Evolutionary conservation across 1,139 yeast species (phyloP).

Genomic region (Pichia sp.): DNA sequence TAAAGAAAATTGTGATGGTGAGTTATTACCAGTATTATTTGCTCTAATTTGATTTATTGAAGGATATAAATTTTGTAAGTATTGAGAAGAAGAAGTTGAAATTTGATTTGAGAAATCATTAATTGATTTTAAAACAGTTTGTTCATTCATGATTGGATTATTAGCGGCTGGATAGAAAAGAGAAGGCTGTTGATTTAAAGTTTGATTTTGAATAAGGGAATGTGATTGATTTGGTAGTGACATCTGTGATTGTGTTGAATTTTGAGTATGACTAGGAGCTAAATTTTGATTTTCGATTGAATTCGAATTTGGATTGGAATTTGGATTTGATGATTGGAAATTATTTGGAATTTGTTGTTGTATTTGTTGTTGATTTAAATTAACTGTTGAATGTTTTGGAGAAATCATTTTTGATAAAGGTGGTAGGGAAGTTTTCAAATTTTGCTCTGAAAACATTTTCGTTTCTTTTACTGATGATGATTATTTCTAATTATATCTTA

Average conservation of each 20-base stretch:
- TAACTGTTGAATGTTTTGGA: constrained; percentile 7
- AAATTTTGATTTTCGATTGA: not conserved
- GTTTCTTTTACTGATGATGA: too few species aligned
- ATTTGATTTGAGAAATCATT: constrained; percentile 8
- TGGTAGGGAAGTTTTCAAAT: constrained; percentile 23
- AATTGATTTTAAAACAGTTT: constrained; percentile 7
- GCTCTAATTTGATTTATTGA: constrained; percentile 7
- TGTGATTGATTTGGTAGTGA: too few species aligned
- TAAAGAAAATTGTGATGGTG: constrained; percentile 11
- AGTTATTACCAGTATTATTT: constrained; percentile 4
- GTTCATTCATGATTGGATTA: constrained; percentile 3
- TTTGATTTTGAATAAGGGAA: not conserved
- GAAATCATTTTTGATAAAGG: constrained; percentile 26
- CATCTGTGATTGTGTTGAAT: too few species aligned
- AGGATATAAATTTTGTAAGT: constrained; percentile 6
- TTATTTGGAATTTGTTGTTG: not conserved
- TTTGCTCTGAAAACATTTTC: constrained; percentile 11
- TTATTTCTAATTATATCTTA: too few species aligned
- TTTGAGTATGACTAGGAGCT: too few species aligned
- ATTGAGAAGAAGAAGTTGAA: not conserved
- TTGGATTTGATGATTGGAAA: not conserved
- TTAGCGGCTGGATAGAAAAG: constrained; percentile 10
- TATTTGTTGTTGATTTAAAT: not conserved
- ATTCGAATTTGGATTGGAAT: not conserved
- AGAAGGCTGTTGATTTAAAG: constrained; percentile 8